Conservation (phyloP, 2,329 filamentous ascomycete species). For the Trichoderma sp. region DNA sequence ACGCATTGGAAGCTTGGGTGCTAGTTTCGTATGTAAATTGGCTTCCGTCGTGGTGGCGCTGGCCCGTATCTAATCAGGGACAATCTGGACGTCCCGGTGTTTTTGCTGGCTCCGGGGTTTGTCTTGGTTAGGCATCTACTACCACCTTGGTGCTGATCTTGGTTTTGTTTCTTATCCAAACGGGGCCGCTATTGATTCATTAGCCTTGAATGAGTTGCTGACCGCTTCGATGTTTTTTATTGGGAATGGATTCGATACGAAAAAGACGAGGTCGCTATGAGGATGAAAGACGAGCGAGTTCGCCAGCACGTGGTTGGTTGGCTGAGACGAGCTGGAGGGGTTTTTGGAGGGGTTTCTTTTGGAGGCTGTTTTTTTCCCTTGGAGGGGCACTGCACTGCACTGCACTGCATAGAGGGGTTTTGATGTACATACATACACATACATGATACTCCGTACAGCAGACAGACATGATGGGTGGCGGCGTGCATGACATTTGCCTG, state of each 20-base stretch:
- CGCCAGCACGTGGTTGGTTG: not conserved
- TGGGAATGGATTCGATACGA: not conserved
- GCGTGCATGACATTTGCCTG: constrained; percentile 11
- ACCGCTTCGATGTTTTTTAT: not conserved
- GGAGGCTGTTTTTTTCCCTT: not conserved
- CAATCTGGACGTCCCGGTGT: not conserved
- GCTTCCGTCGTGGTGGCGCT: not conserved
- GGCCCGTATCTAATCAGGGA: not conserved
- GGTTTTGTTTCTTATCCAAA: not conserved
- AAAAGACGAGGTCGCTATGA: not conserved
- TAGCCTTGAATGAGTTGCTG: not conserved
- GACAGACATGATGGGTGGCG: not conserved
- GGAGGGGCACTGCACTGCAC: not conserved
- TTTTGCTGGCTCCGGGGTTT: not conserved
- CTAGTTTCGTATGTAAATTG: not conserved
- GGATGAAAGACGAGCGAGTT: not conserved
- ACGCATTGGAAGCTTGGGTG: constrained; percentile 1
- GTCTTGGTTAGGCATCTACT: not conserved
- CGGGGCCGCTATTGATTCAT: not conserved
- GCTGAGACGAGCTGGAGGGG: constrained; percentile 14
- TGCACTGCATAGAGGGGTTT: not conserved
- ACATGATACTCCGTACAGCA: not conserved
- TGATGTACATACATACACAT: not conserved
- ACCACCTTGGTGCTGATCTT: not conserved
- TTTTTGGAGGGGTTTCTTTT: not conserved